Evolutionary conservation across 345 rosid genomes (phyloP).

Genomic region (Hibiscus mutabilis): DNA sequence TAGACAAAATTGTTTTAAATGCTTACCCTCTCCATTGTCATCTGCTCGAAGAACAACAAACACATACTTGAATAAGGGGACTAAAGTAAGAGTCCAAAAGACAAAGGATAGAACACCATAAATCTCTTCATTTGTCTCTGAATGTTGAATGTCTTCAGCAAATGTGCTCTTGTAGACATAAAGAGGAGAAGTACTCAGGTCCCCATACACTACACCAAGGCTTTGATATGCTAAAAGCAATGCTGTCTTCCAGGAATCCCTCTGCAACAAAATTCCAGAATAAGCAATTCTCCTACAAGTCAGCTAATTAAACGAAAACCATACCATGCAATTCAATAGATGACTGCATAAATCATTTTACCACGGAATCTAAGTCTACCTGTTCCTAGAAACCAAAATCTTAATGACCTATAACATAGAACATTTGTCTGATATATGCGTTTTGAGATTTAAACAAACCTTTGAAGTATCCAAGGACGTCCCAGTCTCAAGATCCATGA

Average conservation of each 20-base stretch:
- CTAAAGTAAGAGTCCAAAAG: conserved; percentile 97
- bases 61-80: conserved; percentile 89
- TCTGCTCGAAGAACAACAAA: conserved; percentile 94
- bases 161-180: conserved; percentile 94
- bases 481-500: conserved; percentile 61
- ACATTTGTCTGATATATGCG: too few relatives aligned
- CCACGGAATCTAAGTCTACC: neutral
- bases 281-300: conserved; percentile 2
- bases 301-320: neutral
- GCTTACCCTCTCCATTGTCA: conserved; percentile 94
- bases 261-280: conserved; percentile 30
- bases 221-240: conserved; percentile 90
- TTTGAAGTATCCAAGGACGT: conserved; percentile 58
- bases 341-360: neutral
- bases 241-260: conserved; percentile 81
- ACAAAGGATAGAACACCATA: conserved; percentile 89
- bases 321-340: neutral
- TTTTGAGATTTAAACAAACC: conserved; percentile 43
- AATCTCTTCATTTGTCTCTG: conserved; percentile 92
- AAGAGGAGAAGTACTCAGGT: conserved; percentile 88
- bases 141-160: conserved; percentile 92
- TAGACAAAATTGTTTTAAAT: neutral
- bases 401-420: neutral
- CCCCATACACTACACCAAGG: conserved; percentile 98
- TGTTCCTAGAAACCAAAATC: neutral